A percentile compares a stretch with the other conserved stretches of the same genome.
These are phyloP conservation scores for Poterioochromonas sp. DNA, from an alignment of 352 stramenopile genomes.

Conservation along the genomic window DNA sequence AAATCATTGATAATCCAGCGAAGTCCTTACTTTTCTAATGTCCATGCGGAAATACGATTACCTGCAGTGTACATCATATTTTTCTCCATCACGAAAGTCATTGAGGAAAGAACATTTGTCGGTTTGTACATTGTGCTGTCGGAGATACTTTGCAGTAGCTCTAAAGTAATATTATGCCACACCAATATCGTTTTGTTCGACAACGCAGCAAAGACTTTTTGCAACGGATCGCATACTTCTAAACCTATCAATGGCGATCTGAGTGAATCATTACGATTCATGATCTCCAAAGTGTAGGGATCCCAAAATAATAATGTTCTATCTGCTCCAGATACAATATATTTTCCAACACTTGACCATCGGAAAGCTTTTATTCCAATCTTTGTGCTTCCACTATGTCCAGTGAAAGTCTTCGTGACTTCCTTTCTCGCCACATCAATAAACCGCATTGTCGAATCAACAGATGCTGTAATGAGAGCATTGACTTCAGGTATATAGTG, in stretches of 20 bases:
- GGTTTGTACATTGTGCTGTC: slow-evolving; percentile 6
- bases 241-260: not conserved
- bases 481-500: not conserved
- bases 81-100: not conserved
- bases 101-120: not conserved
- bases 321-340: slow-evolving; percentile 10
- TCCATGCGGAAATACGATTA: not conserved
- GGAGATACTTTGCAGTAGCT: not conserved
- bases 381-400: not conserved
- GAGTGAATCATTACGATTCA: not conserved
- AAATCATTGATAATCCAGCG: not conserved
- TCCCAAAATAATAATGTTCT: slow-evolving; percentile 16
- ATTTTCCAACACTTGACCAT: slow-evolving; percentile 15
- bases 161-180: slow-evolving; percentile 16
- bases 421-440: not conserved
- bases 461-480: not conserved
- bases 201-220: slow-evolving; percentile 5
- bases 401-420: not conserved
- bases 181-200: not conserved
- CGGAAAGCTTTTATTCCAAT: not conserved
- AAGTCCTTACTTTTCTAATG: not conserved
- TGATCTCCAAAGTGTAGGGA: slow-evolving; percentile 5
- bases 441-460: not conserved
- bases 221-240: not conserved
- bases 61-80: slow-evolving; percentile 2